Conservation (phyloP, 1,284 basidiomycete genomes). For the Sanguinoderma infundibulare region DNA sequence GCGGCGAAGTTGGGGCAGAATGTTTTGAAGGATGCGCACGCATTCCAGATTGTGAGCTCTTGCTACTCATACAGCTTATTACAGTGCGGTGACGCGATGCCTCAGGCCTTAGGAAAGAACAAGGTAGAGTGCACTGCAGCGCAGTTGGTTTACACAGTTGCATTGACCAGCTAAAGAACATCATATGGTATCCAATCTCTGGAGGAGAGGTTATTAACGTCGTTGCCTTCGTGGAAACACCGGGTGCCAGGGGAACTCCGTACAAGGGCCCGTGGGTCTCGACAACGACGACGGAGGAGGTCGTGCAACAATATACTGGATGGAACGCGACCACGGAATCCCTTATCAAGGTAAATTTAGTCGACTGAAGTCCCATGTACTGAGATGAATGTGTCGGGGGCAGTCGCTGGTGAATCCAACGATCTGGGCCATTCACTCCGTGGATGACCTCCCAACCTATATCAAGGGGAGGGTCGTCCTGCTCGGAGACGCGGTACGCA, state of each 20-base stretch:
- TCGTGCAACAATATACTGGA: constrained; percentile 11
- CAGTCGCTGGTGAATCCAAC: constrained; percentile 36
- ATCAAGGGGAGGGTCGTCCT: constrained; percentile 34
- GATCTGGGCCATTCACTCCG: constrained; percentile 39
- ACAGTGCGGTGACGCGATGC: neutral
- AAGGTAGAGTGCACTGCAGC: constrained; percentile 18
- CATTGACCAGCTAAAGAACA: neutral
- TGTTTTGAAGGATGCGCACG: neutral
- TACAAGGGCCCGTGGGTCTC: constrained; percentile 36
- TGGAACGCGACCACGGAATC: constrained; percentile 27
- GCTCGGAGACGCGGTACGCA: constrained; percentile 42
- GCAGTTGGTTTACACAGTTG: neutral
- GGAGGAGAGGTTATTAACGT: constrained; percentile 26
- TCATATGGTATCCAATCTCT: constrained; percentile 13
- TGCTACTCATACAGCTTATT: neutral
- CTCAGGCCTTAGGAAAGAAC: neutral
- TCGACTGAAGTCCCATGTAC: neutral
- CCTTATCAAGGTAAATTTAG: neutral
- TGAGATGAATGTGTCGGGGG: neutral
- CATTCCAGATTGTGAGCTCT: neutral
- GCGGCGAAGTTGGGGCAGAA: neutral
- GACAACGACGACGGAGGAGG: constrained; percentile 17
- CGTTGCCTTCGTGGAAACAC: constrained; percentile 26
- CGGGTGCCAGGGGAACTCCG: constrained; percentile 25
- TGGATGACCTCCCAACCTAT: constrained; percentile 32